A percentile compares a stretch with the other conserved stretches of the same genome.
These are phyloP conservation scores for Stropharia rugosoannulata DNA, from an alignment of 768 basidiomycete genomes.

Conservation along the genomic window DNA sequence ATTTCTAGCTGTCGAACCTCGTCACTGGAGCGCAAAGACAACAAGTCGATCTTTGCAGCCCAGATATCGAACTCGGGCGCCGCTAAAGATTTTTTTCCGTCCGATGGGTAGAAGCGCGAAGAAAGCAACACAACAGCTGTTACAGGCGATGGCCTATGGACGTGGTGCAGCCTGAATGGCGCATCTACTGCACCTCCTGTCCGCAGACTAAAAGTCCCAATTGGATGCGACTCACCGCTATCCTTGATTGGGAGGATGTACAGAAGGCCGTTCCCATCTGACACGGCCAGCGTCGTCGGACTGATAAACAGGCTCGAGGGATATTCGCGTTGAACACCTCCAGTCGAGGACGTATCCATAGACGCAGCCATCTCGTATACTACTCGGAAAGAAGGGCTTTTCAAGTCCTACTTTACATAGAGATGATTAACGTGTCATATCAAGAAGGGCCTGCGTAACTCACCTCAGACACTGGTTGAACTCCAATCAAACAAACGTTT, in stretches of 20 bases:
- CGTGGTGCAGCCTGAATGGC: constrained; percentile 44
- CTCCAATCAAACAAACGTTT: constrained; percentile 56
- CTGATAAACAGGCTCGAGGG: constrained; percentile 66
- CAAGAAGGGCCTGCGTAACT: constrained; percentile 24
- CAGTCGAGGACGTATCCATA: constrained; percentile 37
- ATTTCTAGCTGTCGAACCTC: constrained; percentile 44
- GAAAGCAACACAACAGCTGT: constrained; percentile 53
- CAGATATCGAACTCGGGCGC: constrained; percentile 61
- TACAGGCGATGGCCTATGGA: constrained; percentile 35
- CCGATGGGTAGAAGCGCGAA: constrained; percentile 45
- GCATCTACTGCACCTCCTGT: constrained; percentile 36
- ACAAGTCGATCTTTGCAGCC: constrained; percentile 53
- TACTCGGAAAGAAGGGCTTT: constrained; percentile 50
- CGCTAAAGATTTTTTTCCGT: constrained; percentile 15
- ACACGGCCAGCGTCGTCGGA: constrained; percentile 46
- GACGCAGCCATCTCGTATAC: constrained; percentile 62
- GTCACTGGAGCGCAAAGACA: constrained; percentile 28
- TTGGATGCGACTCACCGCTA: constrained; percentile 36
- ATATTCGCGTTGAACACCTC: constrained; percentile 62
- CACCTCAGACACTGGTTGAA: constrained; percentile 46
- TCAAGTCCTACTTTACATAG: constrained; percentile 44
- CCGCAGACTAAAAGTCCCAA: constrained; percentile 55
- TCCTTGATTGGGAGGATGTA: constrained; percentile 54
- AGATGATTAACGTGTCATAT: background rate
- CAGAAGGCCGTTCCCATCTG: constrained; percentile 71